Percentiles rank a stretch among this genome's conserved stretches.
These are phyloP conservation scores for Pachysandra terminalis DNA, from an alignment of 164 flowering plant genomes.

Conservation along the genomic window DNA sequence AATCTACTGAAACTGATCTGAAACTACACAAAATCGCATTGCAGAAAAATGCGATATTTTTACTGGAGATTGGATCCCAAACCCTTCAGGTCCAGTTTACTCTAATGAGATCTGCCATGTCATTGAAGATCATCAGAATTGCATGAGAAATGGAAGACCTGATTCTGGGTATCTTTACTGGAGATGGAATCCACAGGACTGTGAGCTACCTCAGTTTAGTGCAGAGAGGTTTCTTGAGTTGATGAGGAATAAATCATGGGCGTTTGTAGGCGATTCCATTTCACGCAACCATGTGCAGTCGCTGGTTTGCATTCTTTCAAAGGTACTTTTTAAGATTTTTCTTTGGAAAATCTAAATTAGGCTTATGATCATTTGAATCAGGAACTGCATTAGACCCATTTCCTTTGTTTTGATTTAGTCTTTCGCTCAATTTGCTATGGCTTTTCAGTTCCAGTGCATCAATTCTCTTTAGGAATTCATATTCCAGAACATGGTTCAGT, in stretches of 20 bases:
- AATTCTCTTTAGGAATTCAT: too few relatives aligned
- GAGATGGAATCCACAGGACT: constrained; percentile 81
- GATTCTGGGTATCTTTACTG: constrained; percentile 80
- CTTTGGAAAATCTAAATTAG: too few relatives aligned
- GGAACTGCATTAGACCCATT: neutral
- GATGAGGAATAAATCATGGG: constrained; percentile 84
- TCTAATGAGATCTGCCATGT: constrained; percentile 65
- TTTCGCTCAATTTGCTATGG: too few relatives aligned
- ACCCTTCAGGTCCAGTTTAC: constrained; percentile 70
- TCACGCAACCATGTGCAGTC: constrained; percentile 93
- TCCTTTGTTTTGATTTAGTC: neutral
- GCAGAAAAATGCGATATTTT: constrained; percentile 74
- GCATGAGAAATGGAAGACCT: constrained; percentile 91
- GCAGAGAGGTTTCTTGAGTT: constrained; percentile 55
- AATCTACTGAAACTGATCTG: neutral
- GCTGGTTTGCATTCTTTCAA: constrained; percentile 75
- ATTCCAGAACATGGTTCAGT: too few relatives aligned
- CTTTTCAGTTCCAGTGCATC: too few relatives aligned
- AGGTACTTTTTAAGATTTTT: constrained; percentile 32
- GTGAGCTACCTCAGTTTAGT: constrained; percentile 63
- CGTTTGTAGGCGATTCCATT: constrained; percentile 88
- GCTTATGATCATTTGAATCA: neutral
- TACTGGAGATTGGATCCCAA: constrained; percentile 74
- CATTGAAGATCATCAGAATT: constrained; percentile 79
- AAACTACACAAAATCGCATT: neutral